A percentile compares a stretch with the other conserved stretches of the same genome.
These are phyloP conservation scores for Acacia acuminata DNA, from an alignment of 306 rosid species.

Conservation along the genomic window DNA sequence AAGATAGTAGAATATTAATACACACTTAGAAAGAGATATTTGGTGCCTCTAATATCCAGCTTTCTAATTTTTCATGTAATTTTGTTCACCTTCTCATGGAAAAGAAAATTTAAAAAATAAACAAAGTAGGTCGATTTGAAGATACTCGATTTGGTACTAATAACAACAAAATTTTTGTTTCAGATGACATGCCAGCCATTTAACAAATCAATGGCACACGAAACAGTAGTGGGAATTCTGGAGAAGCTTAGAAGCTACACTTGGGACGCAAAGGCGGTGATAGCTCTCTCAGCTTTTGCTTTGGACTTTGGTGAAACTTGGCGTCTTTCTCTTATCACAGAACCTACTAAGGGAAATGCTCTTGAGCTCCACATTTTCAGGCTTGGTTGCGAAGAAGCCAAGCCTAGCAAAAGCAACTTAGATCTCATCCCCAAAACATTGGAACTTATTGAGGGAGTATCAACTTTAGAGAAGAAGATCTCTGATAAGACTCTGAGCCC, in stretches of 20 bases:
- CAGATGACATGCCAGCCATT: constrained; percentile 22
- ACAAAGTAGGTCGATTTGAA: too few relatives aligned
- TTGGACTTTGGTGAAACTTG: constrained; percentile 55
- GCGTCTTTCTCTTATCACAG: constrained; percentile 43
- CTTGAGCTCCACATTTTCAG: constrained; percentile 5
- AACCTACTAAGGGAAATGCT: neutral
- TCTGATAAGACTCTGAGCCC: neutral
- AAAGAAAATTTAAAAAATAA: too few relatives aligned
- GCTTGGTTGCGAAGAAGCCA: constrained; percentile 3
- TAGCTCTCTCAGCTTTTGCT: constrained; percentile 54
- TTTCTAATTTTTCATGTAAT: neutral
- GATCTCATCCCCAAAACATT: too few relatives aligned
- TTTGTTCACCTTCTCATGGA: too few relatives aligned
- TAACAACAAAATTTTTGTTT: too few relatives aligned
- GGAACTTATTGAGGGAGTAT: too few relatives aligned
- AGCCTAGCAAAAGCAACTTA: too few relatives aligned
- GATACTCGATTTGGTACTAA: too few relatives aligned
- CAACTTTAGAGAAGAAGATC: constrained; percentile 29
- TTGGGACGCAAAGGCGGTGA: constrained; percentile 69
- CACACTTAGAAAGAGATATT: too few relatives aligned
- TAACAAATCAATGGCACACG: constrained; percentile 18
- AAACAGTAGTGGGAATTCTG: constrained; percentile 41
- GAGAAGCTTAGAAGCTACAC: constrained; percentile 36
- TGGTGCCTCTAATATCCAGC: neutral
- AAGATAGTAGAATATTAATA: too few relatives aligned